A percentile compares a stretch with the other conserved stretches of the same genome.
Evolutionary conservation across 1,284 basidiomycete genomes (phyloP).

Genomic region (Cutaneotrichosporon sp.): DNA sequence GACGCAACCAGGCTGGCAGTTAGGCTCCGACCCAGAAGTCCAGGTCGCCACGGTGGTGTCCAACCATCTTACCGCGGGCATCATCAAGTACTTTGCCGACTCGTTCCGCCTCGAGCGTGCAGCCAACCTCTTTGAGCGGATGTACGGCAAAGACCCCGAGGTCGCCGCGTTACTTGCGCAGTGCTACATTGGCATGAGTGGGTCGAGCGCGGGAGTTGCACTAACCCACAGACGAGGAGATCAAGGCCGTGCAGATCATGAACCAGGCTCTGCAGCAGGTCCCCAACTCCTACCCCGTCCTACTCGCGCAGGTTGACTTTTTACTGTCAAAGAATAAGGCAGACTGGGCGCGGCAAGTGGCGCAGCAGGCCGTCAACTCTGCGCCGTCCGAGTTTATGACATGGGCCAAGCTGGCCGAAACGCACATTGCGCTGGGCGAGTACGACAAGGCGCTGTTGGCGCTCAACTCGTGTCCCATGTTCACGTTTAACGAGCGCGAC

Average conservation of each 20-base stretch:
- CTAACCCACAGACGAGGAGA: slow-evolving; percentile 74
- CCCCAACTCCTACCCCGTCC: slow-evolving; percentile 86
- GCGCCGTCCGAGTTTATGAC: slow-evolving; percentile 97
- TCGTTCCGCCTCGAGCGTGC: slow-evolving; percentile 80
- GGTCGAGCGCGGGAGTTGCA: slow-evolving; percentile 42
- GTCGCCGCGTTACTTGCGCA: slow-evolving; percentile 80
- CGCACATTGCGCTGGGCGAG: slow-evolving; percentile 84
- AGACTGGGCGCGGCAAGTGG: slow-evolving; percentile 88
- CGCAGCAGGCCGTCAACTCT: slow-evolving; percentile 91
- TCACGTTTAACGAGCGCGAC: slow-evolving; percentile 96
- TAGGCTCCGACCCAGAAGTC: slow-evolving; percentile 96
- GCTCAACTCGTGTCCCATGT: slow-evolving; percentile 99
- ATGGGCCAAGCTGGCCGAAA: slow-evolving; percentile 94
- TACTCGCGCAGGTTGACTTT: slow-evolving; percentile 93
- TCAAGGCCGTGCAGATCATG: slow-evolving; percentile 95
- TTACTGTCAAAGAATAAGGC: slow-evolving; percentile 69
- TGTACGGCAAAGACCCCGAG: slow-evolving; percentile 79
- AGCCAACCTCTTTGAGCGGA: slow-evolving; percentile 91
- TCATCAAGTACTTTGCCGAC: slow-evolving; percentile 96
- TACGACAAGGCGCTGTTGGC: slow-evolving; percentile 84
- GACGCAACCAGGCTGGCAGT: slow-evolving; percentile 74
- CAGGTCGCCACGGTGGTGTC: slow-evolving; percentile 97
- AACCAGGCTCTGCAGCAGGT: slow-evolving; percentile 73
- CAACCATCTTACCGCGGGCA: slow-evolving; percentile 89
- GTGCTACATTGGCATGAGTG: slow-evolving; percentile 96